These are phyloP conservation scores for Tulasnella sp. DNA, from an alignment of 768 basidiomycete genomes.

Conservation along the genomic window DNA sequence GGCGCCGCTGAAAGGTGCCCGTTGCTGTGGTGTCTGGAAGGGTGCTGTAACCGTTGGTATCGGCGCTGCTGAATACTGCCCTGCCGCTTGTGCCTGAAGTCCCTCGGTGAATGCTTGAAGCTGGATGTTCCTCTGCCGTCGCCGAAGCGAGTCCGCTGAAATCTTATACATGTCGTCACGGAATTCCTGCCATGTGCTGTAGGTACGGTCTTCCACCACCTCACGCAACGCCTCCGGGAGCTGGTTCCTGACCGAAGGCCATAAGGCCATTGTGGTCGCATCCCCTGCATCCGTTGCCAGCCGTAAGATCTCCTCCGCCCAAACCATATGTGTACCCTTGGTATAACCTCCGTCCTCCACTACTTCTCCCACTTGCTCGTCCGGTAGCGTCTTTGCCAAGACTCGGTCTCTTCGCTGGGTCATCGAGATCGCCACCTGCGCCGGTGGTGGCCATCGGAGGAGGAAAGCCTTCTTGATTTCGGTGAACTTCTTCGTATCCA, in stretches of 20 bases:
- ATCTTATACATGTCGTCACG: neutral
- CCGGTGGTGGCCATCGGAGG: neutral
- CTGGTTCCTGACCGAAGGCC: neutral
- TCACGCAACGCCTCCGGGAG: neutral
- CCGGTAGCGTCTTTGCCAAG: neutral
- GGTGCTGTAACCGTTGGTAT: neutral
- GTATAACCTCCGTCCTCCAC: neutral
- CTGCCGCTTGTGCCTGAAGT: neutral
- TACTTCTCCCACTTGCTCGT: neutral
- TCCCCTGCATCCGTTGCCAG: neutral
- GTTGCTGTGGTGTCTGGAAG: neutral
- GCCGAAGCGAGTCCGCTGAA: neutral
- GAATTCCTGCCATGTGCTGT: neutral
- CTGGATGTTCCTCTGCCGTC: neutral
- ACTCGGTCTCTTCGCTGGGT: conserved; percentile 3
- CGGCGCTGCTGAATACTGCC: neutral
- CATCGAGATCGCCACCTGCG: neutral
- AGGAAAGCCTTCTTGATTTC: neutral
- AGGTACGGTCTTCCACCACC: neutral
- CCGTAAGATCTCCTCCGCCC: conserved; percentile 5
- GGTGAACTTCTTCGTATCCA: neutral
- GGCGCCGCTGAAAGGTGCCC: neutral
- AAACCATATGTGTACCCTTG: neutral
- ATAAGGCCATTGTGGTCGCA: neutral
- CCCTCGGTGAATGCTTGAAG: neutral